Evolutionary conservation across 2,329 filamentous ascomycete species (phyloP).

Genomic region (Knoxdaviesia capensis): DNA sequence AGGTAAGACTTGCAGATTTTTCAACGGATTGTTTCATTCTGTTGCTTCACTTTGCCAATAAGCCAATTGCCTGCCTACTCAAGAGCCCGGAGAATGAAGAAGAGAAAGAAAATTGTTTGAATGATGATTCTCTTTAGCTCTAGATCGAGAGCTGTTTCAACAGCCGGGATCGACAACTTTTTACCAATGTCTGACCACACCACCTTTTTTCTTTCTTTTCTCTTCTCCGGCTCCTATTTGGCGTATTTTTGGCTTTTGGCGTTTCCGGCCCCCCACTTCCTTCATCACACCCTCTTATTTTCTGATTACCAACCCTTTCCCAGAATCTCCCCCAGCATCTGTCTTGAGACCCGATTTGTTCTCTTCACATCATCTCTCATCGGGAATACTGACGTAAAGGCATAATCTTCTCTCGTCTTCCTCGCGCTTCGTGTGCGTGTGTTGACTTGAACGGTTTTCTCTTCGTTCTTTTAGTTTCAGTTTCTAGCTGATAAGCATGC

Average conservation of each 20-base stretch:
- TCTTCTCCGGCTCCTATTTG: not conserved
- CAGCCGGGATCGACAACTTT: slow-evolving; percentile 41
- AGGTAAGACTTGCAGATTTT: slow-evolving; percentile 23
- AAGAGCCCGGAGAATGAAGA: slow-evolving; percentile 16
- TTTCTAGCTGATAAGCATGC: slow-evolving; percentile 48
- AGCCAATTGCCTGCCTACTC: not conserved
- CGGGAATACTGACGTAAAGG: not conserved
- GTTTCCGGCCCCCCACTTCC: no score
- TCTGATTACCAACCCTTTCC: no score
- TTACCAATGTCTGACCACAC: slow-evolving; percentile 19
- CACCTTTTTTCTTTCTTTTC: slow-evolving; percentile 2
- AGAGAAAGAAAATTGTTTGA: slow-evolving; percentile 6
- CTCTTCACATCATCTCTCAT: no score
- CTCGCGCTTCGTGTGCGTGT: not conserved
- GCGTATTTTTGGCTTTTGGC: no score
- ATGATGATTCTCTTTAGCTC: slow-evolving; percentile 38
- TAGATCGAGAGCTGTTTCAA: slow-evolving; percentile 54
- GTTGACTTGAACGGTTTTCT: not conserved
- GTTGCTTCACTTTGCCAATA: slow-evolving; percentile 1
- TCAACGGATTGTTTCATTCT: slow-evolving; percentile 1
- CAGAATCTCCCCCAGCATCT: no score
- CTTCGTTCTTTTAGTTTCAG: slow-evolving; percentile 28
- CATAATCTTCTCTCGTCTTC: not conserved
- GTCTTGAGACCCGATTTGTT: no score
- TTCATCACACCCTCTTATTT: no score